A percentile compares a stretch with the other conserved stretches of the same genome.
Conservation (phyloP, 2,329 filamentous ascomycete species). For the Fusarium subtropicale region DNA sequence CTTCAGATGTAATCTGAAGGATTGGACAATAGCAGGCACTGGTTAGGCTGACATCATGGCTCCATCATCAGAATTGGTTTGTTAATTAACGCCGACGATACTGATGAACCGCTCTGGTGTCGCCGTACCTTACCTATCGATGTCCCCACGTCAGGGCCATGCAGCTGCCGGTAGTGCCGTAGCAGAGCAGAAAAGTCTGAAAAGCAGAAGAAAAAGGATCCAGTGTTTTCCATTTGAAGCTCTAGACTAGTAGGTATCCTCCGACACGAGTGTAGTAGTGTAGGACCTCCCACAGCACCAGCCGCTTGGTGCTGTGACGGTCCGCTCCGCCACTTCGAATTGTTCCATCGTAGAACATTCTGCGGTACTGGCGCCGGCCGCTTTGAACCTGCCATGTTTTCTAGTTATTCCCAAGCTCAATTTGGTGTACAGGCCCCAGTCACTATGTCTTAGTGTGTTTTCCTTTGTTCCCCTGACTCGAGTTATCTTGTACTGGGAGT, state of each 20-base stretch:
- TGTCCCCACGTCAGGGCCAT: slow-evolving; percentile 28
- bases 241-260: not conserved
- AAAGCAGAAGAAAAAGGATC: not conserved
- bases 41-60: slow-evolving; percentile 4
- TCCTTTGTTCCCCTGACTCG: slow-evolving; percentile 10
- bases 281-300: not conserved
- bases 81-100: slow-evolving; percentile 23
- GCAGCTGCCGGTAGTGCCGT: slow-evolving; percentile 19
- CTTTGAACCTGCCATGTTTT: not conserved
- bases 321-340: slow-evolving; percentile 19
- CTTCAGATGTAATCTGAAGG: not conserved
- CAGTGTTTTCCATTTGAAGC: not conserved
- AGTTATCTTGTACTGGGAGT: not conserved
- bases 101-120: slow-evolving; percentile 37
- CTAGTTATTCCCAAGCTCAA: not conserved
- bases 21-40: not conserved
- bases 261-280: not conserved
- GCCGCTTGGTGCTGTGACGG: slow-evolving; percentile 25
- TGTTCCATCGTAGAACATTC: slow-evolving; percentile 8
- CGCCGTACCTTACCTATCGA: slow-evolving; percentile 29
- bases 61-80: not conserved
- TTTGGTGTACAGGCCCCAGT: not conserved
- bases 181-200: not conserved
- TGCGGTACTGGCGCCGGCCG: not conserved
- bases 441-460: slow-evolving; percentile 11